phyloP scores from a whole-genome alignment of 305 asterid genomes.

The Solanum hybrid region DNA sequence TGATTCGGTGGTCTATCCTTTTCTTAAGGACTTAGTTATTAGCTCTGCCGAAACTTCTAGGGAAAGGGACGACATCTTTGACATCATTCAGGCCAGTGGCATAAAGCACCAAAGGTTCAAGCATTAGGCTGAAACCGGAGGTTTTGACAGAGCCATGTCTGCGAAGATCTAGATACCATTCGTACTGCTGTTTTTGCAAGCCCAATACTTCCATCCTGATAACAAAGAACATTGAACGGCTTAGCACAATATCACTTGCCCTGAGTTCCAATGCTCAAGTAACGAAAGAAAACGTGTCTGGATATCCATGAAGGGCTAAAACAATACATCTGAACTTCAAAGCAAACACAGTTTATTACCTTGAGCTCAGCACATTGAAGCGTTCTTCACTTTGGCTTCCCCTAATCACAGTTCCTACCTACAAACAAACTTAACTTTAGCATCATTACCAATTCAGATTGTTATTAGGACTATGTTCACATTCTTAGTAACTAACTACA shows the following conservation, averaged over 20 bases:
- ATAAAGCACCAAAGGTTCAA: slow-evolving; percentile 60
- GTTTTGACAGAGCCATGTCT: slow-evolving; percentile 56
- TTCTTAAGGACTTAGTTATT: slow-evolving; percentile 24
- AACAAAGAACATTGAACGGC: neutral
- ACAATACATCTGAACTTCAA: neutral
- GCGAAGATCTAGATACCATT: slow-evolving; percentile 83
- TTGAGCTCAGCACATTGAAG: slow-evolving; percentile 26
- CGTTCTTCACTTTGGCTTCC: slow-evolving; percentile 96
- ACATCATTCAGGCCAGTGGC: slow-evolving; percentile 83
- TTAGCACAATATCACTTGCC: neutral
- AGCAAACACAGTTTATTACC: slow-evolving; percentile 25
- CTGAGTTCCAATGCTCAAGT: neutral
- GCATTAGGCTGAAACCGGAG: slow-evolving; percentile 53
- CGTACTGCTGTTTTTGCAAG: slow-evolving; percentile 41
- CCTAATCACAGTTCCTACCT: slow-evolving; percentile 65
- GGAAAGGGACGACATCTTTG: slow-evolving; percentile 79
- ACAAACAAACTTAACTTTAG: neutral
- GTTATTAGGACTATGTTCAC: neutral
- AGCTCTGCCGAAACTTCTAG: slow-evolving; percentile 56
- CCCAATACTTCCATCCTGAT: slow-evolving; percentile 61
- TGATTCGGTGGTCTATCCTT: neutral
- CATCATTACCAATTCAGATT: neutral
- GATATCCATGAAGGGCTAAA: neutral
- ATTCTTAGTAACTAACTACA: neutral
- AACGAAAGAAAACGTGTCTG: neutral